Conservation (phyloP, 306 rosid genomes). For the Dalbergia cultrata region DNA sequence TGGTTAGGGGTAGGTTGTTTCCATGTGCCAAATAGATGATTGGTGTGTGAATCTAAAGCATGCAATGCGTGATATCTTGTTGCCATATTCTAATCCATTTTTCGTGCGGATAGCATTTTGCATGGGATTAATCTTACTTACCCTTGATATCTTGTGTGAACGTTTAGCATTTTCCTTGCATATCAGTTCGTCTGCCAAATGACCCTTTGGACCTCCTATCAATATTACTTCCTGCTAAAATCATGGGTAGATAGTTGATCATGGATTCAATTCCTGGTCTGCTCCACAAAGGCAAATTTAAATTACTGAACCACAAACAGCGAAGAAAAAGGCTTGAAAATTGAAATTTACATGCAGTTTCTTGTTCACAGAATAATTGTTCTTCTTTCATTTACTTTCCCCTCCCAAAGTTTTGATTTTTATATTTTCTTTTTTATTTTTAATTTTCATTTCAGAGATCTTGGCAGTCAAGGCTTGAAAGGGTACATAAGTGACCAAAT, state of each 20-base stretch:
- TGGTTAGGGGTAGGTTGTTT: background rate
- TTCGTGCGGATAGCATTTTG: too few relatives aligned
- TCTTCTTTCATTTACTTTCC: conserved; percentile 10
- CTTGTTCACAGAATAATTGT: background rate
- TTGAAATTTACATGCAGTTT: background rate
- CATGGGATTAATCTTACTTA: background rate
- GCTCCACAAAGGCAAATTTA: background rate
- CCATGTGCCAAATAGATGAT: background rate
- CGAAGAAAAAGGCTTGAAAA: background rate
- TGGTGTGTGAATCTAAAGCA: background rate
- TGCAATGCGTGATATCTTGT: conserved; percentile 1
- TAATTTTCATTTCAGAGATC: conserved; percentile 72
- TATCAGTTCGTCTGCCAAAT: background rate
- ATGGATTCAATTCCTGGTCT: conserved; percentile 25
- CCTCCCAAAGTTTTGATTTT: background rate
- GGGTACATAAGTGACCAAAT: conserved; percentile 86
- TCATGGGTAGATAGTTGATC: background rate
- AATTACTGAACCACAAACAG: conserved; percentile 16
- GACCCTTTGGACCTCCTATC: conserved; percentile 7
- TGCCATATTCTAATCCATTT: background rate
- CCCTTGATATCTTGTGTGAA: conserved; percentile 25
- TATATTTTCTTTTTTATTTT: conserved; percentile 4
- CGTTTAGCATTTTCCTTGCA: conserved; percentile 25
- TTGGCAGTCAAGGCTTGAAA: conserved; percentile 91
- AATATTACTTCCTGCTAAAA: background rate